Base-by-base conservation (phyloP, 2,329 filamentous ascomycete species). In the Diaporthe citriasiana region DNA sequence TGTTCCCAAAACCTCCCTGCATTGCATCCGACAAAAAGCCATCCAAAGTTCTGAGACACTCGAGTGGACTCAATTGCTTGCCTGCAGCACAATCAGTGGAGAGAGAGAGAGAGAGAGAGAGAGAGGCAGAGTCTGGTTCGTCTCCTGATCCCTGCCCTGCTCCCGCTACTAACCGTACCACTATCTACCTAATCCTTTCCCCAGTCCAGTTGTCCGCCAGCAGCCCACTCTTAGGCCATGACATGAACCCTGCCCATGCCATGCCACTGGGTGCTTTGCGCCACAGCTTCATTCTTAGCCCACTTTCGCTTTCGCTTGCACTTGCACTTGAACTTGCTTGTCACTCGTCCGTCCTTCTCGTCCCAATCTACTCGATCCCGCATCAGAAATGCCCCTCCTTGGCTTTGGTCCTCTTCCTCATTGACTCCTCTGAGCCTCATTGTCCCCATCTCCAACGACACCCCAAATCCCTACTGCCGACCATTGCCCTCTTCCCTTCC, bases 211-310 rank as follows among this genome's bases (percentile, higher is more conserved):
- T n/a, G 47, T 51, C 27, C 4, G 12, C 22, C 13, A 22, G 6
- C 55, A 55, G 27, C 7, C 35, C 50, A 19, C 65, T 40, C 68
- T 42, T 40, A 38, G 68, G 68, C 33, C 45, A 56, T 71, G 69
- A 50, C 56, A 30, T 53, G 69, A 53, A 71, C 69, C 69, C 69
- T 71, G 69, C 45, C 40, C 13, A 17, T 8, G n/a, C n/a, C 42
- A 22, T 1, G 19, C 5, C 6, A 22, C 42, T 5, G 42, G 8
- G 22, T 53, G 27, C 42, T 57, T 60, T 71, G 68, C 68, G 68
- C 68, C 53, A 57, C 70, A 71, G 53, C 70, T 71, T 71, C 70
- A 51, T 45, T 55, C 70, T 71, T 68, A 40, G 63, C 63, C 47
- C 63, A 53, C 63, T 30, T 68, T 33, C 55, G 30, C 35, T n/a